A percentile compares a stretch with the other conserved stretches of the same genome.
Evolutionary conservation across 2,329 filamentous ascomycete species (phyloP).

Genomic region (Phialophora macrospora): DNA sequence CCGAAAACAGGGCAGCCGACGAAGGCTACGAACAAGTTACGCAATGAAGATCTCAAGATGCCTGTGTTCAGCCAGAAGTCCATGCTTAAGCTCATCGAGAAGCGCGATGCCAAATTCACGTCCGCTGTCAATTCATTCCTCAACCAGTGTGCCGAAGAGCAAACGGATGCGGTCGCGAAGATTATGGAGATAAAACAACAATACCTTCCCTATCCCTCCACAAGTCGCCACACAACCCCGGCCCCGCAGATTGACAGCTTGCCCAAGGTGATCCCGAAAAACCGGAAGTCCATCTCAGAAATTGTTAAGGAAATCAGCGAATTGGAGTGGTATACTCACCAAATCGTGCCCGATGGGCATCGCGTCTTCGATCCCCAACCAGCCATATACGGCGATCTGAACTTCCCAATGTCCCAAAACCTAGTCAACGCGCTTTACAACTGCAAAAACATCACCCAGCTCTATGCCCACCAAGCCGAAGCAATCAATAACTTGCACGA

Average conservation of each 20-base stretch:
- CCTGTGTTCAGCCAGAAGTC: slow-evolving; percentile 92
- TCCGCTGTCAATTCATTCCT: slow-evolving; percentile 78
- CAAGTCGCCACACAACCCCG: slow-evolving; percentile 48
- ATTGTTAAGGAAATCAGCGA: slow-evolving; percentile 84
- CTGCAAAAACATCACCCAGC: slow-evolving; percentile 78
- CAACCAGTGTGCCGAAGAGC: slow-evolving; percentile 69
- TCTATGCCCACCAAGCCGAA: slow-evolving; percentile 91
- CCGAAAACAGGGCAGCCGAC: slow-evolving; percentile 74
- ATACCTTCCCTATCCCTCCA: slow-evolving; percentile 67
- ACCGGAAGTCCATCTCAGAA: slow-evolving; percentile 78
- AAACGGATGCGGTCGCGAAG: slow-evolving; percentile 68
- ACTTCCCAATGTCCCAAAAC: slow-evolving; percentile 84
- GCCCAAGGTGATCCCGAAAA: slow-evolving; percentile 75
- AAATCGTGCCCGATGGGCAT: slow-evolving; percentile 92
- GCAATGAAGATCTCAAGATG: slow-evolving; percentile 83
- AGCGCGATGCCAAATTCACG: slow-evolving; percentile 81
- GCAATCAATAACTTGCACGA: slow-evolving; percentile 86
- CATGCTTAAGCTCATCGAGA: slow-evolving; percentile 86
- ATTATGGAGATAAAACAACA: slow-evolving; percentile 64
- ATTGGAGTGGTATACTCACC: slow-evolving; percentile 84
- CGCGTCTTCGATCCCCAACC: slow-evolving; percentile 86
- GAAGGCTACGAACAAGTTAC: slow-evolving; percentile 69
- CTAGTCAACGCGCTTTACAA: slow-evolving; percentile 97
- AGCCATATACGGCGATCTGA: slow-evolving; percentile 78
- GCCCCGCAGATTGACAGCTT: slow-evolving; percentile 45